A percentile compares a stretch with the other conserved stretches of the same genome.
These are phyloP conservation scores for Allantophomopsis lycopodina DNA, from an alignment of 2,329 filamentous ascomycete species.

Conservation along the genomic window DNA sequence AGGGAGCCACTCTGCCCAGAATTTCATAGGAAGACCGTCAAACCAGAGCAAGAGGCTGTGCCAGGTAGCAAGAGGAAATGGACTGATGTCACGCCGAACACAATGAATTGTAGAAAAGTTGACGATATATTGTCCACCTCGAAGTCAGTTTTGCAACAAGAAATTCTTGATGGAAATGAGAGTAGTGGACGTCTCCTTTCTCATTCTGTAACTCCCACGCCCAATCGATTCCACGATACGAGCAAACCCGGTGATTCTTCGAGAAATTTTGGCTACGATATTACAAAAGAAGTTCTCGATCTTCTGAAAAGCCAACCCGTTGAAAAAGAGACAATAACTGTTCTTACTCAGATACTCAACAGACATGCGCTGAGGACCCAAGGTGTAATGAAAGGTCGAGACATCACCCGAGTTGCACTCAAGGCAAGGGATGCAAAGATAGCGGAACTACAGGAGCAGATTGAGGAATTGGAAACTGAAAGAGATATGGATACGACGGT, in stretches of 20 bases:
- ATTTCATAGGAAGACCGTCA: slow-evolving; percentile 12
- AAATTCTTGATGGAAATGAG: slow-evolving; percentile 12
- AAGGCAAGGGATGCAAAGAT: slow-evolving; percentile 52
- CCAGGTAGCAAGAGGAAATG: slow-evolving; percentile 15
- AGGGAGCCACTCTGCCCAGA: slow-evolving; percentile 6
- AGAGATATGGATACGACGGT: slow-evolving; percentile 34
- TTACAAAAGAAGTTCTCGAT: slow-evolving; percentile 32
- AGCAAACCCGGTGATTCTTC: neutral
- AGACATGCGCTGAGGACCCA: slow-evolving; percentile 41
- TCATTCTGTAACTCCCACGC: slow-evolving; percentile 13
- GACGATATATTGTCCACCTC: slow-evolving; percentile 11
- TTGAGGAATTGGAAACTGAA: slow-evolving; percentile 42
- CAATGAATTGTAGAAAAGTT: slow-evolving; percentile 4
- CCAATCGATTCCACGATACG: slow-evolving; percentile 9
- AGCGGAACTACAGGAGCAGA: slow-evolving; percentile 49
- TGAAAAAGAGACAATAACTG: slow-evolving; percentile 19
- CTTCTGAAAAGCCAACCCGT: slow-evolving; percentile 31
- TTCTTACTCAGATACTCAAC: slow-evolving; percentile 31
- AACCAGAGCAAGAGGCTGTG: slow-evolving; percentile 8
- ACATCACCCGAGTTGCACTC: slow-evolving; percentile 47
- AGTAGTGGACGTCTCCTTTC: slow-evolving; percentile 5
- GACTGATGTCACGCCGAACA: slow-evolving; percentile 13
- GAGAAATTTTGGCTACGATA: slow-evolving; percentile 15
- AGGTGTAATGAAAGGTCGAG: slow-evolving; percentile 50
- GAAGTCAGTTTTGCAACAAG: slow-evolving; percentile 5